Conservation (phyloP, 148 eudicot species). For the Beta vulgaris region DNA sequence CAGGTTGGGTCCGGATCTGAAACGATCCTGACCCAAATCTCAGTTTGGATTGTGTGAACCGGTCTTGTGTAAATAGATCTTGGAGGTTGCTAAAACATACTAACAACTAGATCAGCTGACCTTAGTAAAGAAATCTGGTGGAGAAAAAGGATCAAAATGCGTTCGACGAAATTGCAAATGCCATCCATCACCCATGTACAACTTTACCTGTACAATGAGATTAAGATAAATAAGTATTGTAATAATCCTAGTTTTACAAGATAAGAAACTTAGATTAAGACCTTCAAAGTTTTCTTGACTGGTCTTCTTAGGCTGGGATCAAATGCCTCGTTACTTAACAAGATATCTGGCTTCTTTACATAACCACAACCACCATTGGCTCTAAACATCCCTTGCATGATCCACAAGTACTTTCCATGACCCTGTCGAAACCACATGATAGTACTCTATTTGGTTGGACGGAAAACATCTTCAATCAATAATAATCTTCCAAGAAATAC, state of each 20-base stretch:
- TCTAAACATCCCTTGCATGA: conserved; percentile 75
- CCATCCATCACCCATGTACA: conserved; percentile 73
- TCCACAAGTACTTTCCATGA: conserved; percentile 49
- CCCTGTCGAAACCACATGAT: conserved; percentile 33
- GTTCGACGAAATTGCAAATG: conserved; percentile 41
- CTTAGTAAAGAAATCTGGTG: conserved; percentile 67
- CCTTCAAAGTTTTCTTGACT: conserved; percentile 50
- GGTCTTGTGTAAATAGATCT: too few species aligned
- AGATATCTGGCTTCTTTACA: conserved; percentile 57
- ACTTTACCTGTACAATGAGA: conserved; percentile 43
- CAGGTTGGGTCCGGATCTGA: too few species aligned
- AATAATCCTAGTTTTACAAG: neutral
- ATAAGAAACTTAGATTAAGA: conserved; percentile 18
- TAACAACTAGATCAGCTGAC: conserved; percentile 13
- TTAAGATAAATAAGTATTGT: too few species aligned
- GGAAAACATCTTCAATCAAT: too few species aligned
- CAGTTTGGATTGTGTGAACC: too few species aligned
- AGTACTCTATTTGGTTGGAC: too few species aligned
- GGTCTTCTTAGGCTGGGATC: conserved; percentile 29
- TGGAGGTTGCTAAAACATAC: neutral
- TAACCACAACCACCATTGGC: conserved; percentile 75
- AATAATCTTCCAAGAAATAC: too few species aligned
- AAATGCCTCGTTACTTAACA: conserved; percentile 34
- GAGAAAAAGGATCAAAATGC: conserved; percentile 53
- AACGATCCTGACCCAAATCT: too few species aligned